Evolutionary conservation across 2,329 filamentous ascomycete genomes (phyloP), one percentile per base, ranked within the genome.

Genomic region (Trichoderma polysporum): DNA sequence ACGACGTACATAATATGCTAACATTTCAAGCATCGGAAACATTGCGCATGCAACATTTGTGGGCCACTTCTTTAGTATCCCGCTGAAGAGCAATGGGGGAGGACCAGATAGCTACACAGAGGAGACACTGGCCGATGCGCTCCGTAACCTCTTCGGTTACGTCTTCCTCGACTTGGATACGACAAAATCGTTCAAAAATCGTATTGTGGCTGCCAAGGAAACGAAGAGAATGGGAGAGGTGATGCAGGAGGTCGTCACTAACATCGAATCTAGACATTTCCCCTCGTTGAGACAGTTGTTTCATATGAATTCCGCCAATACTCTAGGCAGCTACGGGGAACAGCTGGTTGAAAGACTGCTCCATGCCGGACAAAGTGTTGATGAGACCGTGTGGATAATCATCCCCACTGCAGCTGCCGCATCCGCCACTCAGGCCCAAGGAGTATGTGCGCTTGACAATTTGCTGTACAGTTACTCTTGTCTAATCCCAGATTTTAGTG

Each of bases 311-410:
- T 47, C n/a, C 50, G 31, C 3, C 56, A 17, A 66, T 41, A 66
- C 75, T 2, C 77, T 90, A 29, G 79, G 81, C n/a, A 82, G 85
- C 52, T 89, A 88, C 70, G 88, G 88, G 5, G 47, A 50, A 6
- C 47, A 19, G n/a, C 82, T 89, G 76, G 82, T 89, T 58, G 80
- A 84, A 62, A 79, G 83, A 8, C 79, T 90, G 68, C 74, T 88
- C 35, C 83, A 86, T 31, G 80, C 79, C 58, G 85, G 85, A 0
- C 78, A 86, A 53, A 80, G 79, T 39, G 75, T 82, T 10, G 82
- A 85, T 47, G 83, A 88, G 57, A 81, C 86, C 41, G 84, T 86
- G 8, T 87, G 82, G 80, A 83, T 85, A 69, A 82, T 88, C 53
- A 74, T 88, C 70, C 86, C 87, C 2, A 84, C 85, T 2, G 83